Evolutionary conservation across 768 basidiomycete genomes (phyloP).

Genomic region (Lentinula guzmanii): DNA sequence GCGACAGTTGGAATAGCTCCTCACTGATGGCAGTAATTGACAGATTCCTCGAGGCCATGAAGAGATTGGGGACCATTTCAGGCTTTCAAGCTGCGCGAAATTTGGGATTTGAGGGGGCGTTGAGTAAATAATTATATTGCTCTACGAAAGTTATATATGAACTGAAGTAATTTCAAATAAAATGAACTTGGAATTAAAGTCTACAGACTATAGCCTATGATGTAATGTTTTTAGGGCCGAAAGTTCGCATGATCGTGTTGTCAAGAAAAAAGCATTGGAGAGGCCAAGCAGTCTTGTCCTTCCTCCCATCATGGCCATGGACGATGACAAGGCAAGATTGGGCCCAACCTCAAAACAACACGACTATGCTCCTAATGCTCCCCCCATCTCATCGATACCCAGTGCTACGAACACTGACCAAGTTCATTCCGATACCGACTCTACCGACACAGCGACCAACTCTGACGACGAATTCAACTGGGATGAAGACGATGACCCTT

Average conservation of each 20-base stretch:
- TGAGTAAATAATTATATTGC: no score
- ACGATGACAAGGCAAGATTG: neutral
- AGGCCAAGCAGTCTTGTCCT: neutral
- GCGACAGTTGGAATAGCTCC: neutral
- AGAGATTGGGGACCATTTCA: neutral
- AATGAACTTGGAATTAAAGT: no score
- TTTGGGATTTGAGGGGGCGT: no score
- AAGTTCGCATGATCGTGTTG: neutral
- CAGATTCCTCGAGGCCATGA: neutral
- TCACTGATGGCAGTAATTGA: neutral
- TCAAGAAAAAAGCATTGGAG: neutral
- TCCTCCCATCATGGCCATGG: neutral
- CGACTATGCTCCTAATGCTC: constrained; percentile 16
- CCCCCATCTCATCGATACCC: constrained; percentile 10
- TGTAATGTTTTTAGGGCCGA: neutral
- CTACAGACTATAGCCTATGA: neutral
- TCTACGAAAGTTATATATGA: no score
- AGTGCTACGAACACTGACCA: constrained; percentile 18
- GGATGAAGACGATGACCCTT: constrained; percentile 52
- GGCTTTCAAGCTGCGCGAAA: neutral
- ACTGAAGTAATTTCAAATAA: no score
- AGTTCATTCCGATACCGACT: constrained; percentile 29
- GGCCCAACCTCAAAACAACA: constrained; percentile 13
- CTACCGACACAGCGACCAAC: constrained; percentile 48
- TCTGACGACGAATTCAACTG: constrained; percentile 71